A percentile compares a stretch with the other conserved stretches of the same genome.
These are phyloP conservation scores for Scopulariopsis brevicaulis DNA, from an alignment of 2,329 filamentous ascomycete species.

Conservation along the genomic window DNA sequence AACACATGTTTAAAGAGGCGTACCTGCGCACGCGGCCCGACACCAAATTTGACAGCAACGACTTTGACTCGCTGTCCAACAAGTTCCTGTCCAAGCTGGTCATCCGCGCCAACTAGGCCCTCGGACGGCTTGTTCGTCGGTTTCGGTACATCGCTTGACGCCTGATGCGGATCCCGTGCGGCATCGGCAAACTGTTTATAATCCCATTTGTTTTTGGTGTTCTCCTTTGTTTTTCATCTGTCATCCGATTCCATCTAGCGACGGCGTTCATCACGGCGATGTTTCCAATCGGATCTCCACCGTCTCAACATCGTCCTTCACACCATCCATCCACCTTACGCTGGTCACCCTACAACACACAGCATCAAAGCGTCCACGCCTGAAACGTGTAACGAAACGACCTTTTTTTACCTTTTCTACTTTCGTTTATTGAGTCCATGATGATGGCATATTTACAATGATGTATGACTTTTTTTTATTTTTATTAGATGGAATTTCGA, in stretches of 20 bases:
- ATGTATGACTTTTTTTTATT: conserved; percentile 10
- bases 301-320: neutral
- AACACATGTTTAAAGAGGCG: conserved; percentile 45
- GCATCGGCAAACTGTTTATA: conserved; percentile 7
- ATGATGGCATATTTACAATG: neutral
- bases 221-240: conserved; percentile 14
- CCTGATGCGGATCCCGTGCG: neutral
- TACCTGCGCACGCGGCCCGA: conserved; percentile 74
- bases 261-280: conserved; percentile 2
- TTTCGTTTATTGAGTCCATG: conserved; percentile 6
- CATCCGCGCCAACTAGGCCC: conserved; percentile 72
- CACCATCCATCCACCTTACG: neutral
- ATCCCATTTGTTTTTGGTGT: conserved; percentile 17
- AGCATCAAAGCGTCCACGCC: neutral
- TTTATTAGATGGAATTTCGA: conserved; percentile 2
- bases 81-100: conserved; percentile 96
- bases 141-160: neutral
- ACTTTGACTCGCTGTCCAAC: conserved; percentile 93
- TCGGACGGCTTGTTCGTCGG: neutral
- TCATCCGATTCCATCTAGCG: conserved; percentile 6
- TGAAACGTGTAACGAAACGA: neutral
- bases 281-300: neutral
- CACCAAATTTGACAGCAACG: conserved; percentile 75
- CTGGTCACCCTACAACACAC: neutral
- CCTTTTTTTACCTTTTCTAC: conserved; percentile 13